Evolutionary conservation across 192 early-diverging fungal species (phyloP), one percentile per base, ranked within the genome.

Genomic region (Podila epigama): DNA sequence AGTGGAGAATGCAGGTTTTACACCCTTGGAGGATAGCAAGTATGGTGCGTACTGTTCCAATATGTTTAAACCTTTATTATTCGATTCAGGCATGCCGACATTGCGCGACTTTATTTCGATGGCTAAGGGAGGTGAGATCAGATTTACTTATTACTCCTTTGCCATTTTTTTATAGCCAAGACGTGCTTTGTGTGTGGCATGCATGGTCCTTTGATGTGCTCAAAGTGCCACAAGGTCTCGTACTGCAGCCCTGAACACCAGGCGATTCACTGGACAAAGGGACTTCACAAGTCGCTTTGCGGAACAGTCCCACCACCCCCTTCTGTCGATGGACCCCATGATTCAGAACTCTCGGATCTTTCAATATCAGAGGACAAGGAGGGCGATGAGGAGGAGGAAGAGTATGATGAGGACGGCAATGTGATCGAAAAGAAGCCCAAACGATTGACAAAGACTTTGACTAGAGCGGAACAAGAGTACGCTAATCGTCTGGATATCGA

Each of bases 231-330:
- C 34, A 48, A 34, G 16, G 85, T 82, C 11, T 70, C 67, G 32
- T 99, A 99, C 82, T 98, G 97, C 81, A 89, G 87, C 22, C 89
- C 88, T 48, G 87, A 88, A 9, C 96, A 98, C 80, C 96, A 98
- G 83, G 60, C 89, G 13, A 61, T 86, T 0, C 91, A 97, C 81
- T 99, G 96, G 96, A 91, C 79, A 12, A 68, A 79, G 15, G 93
- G 92, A 2, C 75, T 85, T 40, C 94, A 94, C 67, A 89, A 91
- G 54, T 79, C 81, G 52, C 82, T 83, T 63, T 91, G 91, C 69
- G 62, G 66, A 39, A 83, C 73, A 25, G 71, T 60, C 7, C 51
- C 66, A n/a, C 54, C 73, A 39, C 4, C 59, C 3, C 33, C 61
- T 16, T 34, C 48, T 25, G 42, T 48, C 32, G 37, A 32, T 33